Evolutionary conservation across 163 green algal species (phyloP).

Genomic region (Chlamydomonas reinhardtii): DNA sequence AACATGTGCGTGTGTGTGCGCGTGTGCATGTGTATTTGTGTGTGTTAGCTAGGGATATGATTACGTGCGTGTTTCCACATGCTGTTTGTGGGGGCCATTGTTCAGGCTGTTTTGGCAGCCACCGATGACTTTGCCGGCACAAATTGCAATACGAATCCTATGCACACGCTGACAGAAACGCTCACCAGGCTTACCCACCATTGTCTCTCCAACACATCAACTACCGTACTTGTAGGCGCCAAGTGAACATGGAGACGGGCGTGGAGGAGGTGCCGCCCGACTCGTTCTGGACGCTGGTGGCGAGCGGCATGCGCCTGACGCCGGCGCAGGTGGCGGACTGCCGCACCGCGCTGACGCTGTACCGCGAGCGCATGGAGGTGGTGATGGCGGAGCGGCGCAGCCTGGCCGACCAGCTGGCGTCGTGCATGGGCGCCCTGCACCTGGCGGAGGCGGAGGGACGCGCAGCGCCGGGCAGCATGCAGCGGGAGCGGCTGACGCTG

Average conservation of each 20-base stretch:
- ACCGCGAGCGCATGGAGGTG: constrained; percentile 38
- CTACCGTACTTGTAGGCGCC: background rate
- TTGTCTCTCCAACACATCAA: too few species aligned
- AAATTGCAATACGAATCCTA: too few species aligned
- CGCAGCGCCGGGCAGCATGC: too few species aligned
- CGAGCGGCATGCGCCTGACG: constrained; percentile 6
- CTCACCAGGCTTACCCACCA: too few species aligned
- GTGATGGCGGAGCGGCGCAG: constrained; percentile 32
- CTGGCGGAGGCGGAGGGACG: background rate
- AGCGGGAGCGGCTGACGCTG: constrained; percentile 25
- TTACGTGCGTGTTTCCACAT: too few species aligned
- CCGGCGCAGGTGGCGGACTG: constrained; percentile 15
- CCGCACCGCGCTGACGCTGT: constrained; percentile 23
- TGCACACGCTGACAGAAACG: too few species aligned
- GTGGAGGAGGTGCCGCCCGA: constrained; percentile 18
- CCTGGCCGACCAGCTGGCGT: background rate
- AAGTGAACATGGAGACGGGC: constrained; percentile 23
- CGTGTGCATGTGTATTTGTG: too few species aligned
- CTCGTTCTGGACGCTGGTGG: constrained; percentile 7
- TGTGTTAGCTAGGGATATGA: too few species aligned
- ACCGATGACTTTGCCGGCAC: too few species aligned
- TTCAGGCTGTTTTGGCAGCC: too few species aligned
- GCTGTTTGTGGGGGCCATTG: too few species aligned
- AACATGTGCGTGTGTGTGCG: too few species aligned
- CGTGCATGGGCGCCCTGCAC: background rate